A percentile compares a stretch with the other conserved stretches of the same genome.
Evolutionary conservation across 441 rosid species (phyloP).

Genomic region (Francoa sonchifolia): DNA sequence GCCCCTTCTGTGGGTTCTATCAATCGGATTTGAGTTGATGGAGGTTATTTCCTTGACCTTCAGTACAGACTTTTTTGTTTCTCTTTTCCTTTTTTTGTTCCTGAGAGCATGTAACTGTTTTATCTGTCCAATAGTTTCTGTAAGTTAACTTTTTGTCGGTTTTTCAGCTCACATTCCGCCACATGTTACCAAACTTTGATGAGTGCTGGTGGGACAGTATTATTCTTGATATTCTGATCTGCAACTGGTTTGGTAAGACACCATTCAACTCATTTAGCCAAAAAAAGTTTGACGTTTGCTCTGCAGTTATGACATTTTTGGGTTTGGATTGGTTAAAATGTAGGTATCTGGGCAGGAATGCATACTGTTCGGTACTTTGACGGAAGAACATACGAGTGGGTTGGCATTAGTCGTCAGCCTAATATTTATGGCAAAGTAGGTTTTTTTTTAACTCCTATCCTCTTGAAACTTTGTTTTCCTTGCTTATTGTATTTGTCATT

Average conservation of each 20-base stretch:
- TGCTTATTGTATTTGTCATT: background rate
- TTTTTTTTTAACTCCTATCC: background rate
- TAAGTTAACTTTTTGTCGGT: slow-evolving; percentile 12
- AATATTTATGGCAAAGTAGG: slow-evolving; percentile 81
- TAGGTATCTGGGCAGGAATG: slow-evolving; percentile 99
- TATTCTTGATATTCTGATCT: slow-evolving; percentile 82
- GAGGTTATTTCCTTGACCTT: slow-evolving; percentile 49
- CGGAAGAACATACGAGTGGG: slow-evolving; percentile 97
- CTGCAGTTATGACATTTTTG: background rate
- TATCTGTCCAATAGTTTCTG: too few species aligned
- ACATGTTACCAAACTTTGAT: slow-evolving; percentile 98
- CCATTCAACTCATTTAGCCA: too few species aligned
- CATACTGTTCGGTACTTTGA: slow-evolving; percentile 93
- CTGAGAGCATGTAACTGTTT: too few species aligned
- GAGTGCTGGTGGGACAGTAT: slow-evolving; percentile 99
- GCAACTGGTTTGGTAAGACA: slow-evolving; percentile 99
- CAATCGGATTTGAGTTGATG: slow-evolving; percentile 92
- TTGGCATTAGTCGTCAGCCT: slow-evolving; percentile 96
- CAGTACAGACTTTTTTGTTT: background rate
- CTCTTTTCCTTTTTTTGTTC: too few species aligned
- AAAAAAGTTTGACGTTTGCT: too few species aligned
- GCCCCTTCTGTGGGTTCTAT: slow-evolving; percentile 95
- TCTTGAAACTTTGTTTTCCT: background rate
- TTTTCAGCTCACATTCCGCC: slow-evolving; percentile 87
- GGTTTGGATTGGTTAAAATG: slow-evolving; percentile 8